A percentile compares a stretch with the other conserved stretches of the same genome.
These are phyloP conservation scores for Sporothrix schenckii DNA, from an alignment of 2,329 filamentous ascomycete species.

Conservation along the genomic window DNA sequence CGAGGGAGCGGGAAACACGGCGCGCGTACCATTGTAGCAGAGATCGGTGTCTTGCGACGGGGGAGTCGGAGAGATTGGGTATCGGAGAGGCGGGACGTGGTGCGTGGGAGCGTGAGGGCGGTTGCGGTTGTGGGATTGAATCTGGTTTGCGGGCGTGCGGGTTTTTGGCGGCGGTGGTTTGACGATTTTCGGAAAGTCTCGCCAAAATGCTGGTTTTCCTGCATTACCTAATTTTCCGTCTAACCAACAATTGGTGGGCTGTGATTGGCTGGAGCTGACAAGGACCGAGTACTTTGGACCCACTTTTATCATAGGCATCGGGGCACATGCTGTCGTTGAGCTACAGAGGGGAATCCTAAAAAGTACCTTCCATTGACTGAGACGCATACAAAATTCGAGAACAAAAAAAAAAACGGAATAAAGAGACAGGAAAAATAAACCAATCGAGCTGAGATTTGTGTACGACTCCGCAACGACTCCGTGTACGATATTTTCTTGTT, in stretches of 20 bases:
- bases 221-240: constrained; percentile 28
- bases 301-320: not conserved
- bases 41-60: constrained; percentile 23
- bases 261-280: constrained; percentile 45
- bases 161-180: constrained; percentile 35
- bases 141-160: constrained; percentile 30
- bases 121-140: not conserved
- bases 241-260: constrained; percentile 37
- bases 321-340: not conserved
- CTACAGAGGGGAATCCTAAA: constrained; percentile 5
- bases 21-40: constrained; percentile 34
- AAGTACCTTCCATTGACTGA: not conserved
- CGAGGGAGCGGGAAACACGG: constrained; percentile 31
- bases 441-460: not conserved
- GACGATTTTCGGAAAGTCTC: constrained; percentile 37
- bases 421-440: not conserved
- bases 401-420: not conserved
- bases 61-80: not conserved
- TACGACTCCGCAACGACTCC: not conserved
- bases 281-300: not conserved
- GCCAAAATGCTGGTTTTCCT: constrained; percentile 37
- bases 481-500: not conserved
- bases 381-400: not conserved
- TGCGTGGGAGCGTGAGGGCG: constrained; percentile 13
- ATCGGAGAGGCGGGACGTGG: constrained; percentile 12